phyloP scores from a whole-genome alignment of 495 filamentous ascomycete genomes.

The Elasticomyces elasticus region DNA sequence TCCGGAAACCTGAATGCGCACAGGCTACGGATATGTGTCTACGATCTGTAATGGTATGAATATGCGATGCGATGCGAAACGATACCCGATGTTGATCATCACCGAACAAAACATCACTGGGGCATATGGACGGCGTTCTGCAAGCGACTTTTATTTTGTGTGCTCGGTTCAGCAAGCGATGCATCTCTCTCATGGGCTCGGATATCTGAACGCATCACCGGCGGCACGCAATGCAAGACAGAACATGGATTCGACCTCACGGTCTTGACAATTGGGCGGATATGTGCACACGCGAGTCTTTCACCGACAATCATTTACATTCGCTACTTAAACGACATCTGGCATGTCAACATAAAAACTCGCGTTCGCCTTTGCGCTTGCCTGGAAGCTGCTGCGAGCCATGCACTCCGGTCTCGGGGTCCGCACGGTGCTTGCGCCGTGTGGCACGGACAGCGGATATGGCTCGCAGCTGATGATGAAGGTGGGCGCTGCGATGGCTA shows the following conservation, averaged over 20 bases:
- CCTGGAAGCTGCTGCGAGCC: constrained; percentile 10
- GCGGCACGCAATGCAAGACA: constrained; percentile 20
- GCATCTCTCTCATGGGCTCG: constrained; percentile 31
- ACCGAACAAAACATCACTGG: constrained; percentile 23
- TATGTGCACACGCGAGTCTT: background rate
- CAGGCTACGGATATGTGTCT: constrained; percentile 12
- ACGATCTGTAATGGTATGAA: constrained; percentile 6
- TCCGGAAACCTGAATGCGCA: constrained; percentile 12
- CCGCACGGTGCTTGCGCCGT: background rate
- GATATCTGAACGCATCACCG: constrained; percentile 15
- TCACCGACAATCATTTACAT: background rate
- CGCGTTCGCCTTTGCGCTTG: background rate
- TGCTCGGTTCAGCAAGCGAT: constrained; percentile 26
- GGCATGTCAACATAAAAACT: constrained; percentile 9
- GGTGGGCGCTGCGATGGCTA: background rate
- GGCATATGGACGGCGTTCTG: constrained; percentile 39
- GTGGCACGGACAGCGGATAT: constrained; percentile 22
- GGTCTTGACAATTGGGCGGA: constrained; percentile 1
- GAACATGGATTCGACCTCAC: constrained; percentile 11
- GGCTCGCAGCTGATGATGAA: constrained; percentile 5
- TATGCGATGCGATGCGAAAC: constrained; percentile 19
- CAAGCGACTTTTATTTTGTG: constrained; percentile 11
- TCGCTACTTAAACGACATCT: constrained; percentile 1
- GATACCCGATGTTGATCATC: constrained; percentile 26
- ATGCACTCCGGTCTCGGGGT: constrained; percentile 22